Base-by-base conservation (phyloP, 805 yeast species). In the Candida odintsovae region DNA sequence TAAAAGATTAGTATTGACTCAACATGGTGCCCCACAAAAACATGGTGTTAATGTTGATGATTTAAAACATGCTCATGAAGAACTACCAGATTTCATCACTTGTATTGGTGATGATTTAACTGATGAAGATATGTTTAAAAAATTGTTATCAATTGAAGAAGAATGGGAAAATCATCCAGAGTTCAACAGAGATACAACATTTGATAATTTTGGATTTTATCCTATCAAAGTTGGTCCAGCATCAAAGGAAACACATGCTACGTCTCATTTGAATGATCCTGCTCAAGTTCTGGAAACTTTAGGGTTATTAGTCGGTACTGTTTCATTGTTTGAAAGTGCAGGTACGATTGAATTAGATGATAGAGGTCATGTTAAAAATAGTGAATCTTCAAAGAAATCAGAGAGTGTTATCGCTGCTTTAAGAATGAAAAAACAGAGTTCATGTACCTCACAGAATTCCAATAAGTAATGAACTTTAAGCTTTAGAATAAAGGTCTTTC, bases 71-170 rank as follows among this genome's bases (percentile, higher is more conserved):
- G 58, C 63, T 18, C 63, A 63, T 15, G 75, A 72, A 1, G 72
- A 76, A 43, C 69, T 80, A 44, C 94, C 97, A 0, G 96, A 88
- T 58, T 92, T 94, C 61, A 78, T 86, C 37, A 66, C 92, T 45
- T 94, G 98, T 68, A 67, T 89, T 39, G 99, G 99, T 43, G 99
- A 94, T 65, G 99, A 94, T 64, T 75, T 83, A 38, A 94, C 99
- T 0, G 99, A 94, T 65, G 99, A 94, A 65, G 99, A 94, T 61
- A 94, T 94, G 99, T 94, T 94, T 65, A 75, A 72, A 49, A 83
- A 92, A 23, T 71, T 94, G 57, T 78, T 82, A 47, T 71, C 69
- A 3, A 78, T 87, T 54, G 89, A 84, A 56, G 58, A 62, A 3
- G 55, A 59, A n/a, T 80, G 85, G 84, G 68, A 66, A 49, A 51